phyloP scores from a whole-genome alignment of 768 basidiomycete genomes.

The Lactarius akahatsu region DNA sequence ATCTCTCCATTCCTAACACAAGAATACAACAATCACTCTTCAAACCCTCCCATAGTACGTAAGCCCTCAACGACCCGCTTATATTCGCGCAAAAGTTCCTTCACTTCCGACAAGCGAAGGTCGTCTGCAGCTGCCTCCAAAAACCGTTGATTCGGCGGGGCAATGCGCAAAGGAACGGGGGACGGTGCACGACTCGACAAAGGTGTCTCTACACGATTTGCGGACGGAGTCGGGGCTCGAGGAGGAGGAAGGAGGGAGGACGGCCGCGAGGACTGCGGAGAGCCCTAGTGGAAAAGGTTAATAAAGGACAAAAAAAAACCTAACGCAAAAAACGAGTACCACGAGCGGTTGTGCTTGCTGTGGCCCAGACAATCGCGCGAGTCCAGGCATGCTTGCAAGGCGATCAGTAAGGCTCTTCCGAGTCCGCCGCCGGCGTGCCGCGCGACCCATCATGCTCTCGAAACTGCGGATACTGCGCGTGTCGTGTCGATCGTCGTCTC shows the following conservation, averaged over 20 bases:
- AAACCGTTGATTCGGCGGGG: conserved; percentile 69
- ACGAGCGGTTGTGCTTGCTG: conserved; percentile 12
- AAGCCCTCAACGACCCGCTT: conserved; percentile 71
- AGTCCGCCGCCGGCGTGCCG: conserved; percentile 32
- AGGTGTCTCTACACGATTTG: conserved; percentile 41
- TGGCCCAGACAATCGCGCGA: conserved; percentile 42
- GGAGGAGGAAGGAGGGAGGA: conserved; percentile 41
- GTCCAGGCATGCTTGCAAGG: conserved; percentile 71
- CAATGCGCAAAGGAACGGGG: conserved; percentile 45
- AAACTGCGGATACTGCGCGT: conserved; percentile 81
- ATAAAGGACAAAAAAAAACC: conserved; percentile 8
- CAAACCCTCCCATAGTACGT: conserved; percentile 50
- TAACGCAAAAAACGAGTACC: conserved; percentile 22
- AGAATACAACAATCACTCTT: conserved; percentile 15
- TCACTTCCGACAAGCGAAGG: conserved; percentile 76
- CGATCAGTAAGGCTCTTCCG: conserved; percentile 81
- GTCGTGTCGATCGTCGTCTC: conserved; percentile 47
- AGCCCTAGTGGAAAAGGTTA: conserved; percentile 31
- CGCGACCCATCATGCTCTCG: conserved; percentile 71
- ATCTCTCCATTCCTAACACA: background rate
- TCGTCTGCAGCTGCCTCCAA: conserved; percentile 74
- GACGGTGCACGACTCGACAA: conserved; percentile 42
- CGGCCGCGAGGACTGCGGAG: conserved; percentile 42
- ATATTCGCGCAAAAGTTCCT: conserved; percentile 79
- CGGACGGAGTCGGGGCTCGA: conserved; percentile 31